A percentile compares a stretch with the other conserved stretches of the same genome.
phyloP scores from a whole-genome alignment of 78 protist genomes.

The Emiliania huxleyi region DNA sequence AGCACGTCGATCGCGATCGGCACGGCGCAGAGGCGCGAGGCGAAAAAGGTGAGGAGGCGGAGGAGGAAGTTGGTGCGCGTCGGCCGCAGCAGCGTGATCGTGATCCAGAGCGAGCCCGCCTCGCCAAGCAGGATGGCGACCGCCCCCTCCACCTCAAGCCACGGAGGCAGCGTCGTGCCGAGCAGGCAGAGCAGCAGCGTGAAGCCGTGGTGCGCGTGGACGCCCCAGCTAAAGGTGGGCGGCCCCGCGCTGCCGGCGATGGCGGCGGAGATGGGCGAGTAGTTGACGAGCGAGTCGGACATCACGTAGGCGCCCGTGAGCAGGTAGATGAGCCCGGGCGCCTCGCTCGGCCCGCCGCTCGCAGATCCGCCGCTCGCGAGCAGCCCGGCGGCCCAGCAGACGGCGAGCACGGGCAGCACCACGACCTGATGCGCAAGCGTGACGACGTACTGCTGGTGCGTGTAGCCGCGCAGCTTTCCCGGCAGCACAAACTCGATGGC shows the following conservation, averaged over 20 bases:
- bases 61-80: neutral
- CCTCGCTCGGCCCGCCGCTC: neutral
- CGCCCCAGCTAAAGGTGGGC: neutral
- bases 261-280: neutral
- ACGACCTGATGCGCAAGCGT: neutral
- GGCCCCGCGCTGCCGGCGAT: neutral
- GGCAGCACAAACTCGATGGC: neutral
- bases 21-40: neutral
- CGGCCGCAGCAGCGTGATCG: neutral
- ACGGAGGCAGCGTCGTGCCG: neutral
- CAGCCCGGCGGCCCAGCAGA: neutral
- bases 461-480: neutral
- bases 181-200: neutral
- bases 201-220: neutral
- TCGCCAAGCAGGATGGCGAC: neutral
- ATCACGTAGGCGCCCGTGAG: neutral
- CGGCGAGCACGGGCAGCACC: neutral
- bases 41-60: neutral
- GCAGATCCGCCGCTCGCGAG: neutral
- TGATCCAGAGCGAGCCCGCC: neutral
- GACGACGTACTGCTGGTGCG: neutral
- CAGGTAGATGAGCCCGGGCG: neutral
- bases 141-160: neutral
- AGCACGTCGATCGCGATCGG: neutral
- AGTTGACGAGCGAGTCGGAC: neutral